Base-by-base conservation (phyloP, 257 asterid species). In the Sherardia arvensis region DNA sequence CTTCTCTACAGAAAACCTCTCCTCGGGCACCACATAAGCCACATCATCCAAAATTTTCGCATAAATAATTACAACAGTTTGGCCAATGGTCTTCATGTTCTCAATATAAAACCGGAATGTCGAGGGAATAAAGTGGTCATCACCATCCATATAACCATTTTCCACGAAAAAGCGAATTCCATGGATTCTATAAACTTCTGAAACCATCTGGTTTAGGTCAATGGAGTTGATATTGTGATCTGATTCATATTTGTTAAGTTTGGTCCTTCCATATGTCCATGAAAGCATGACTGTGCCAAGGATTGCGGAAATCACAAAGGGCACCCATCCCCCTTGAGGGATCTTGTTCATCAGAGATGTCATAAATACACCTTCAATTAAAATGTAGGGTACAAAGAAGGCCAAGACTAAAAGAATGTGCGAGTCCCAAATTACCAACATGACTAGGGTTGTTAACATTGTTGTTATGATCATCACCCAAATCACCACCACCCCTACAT, bases 391-490 rank as follows among this genome's bases (percentile, higher is more conserved):
- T 53, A 86, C 27, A 72, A 88, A 75, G 60, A 85, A 84, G 0
- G 66, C 73, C 15, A 85, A 68, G 7, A 85, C 71, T 3, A 84
- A 74, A 20, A 78, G 17, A 1, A 84, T 48, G 23, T 69, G 71
- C 3, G 76, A 71, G 58, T 83, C 73, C 94, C 90, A 85, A 28
- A 85, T 74, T 1, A 85, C 75, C 51, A 81, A 49, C 96, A 87
- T 87, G 29, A 85, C 85, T 57, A 87, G 11, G 0, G 86, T 47
- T 38, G 79, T 77, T 60, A 85, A 65, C 15, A 78, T 34, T 5
- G 95, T 87, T 40, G 94, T 85, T 61, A 87, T 87, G 5, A 87
- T 80, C 95, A 87, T 85, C 28, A 85, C 91, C 94, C 88, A 83
- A 63, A 80, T 83, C 61, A 85, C 94, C 28, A 81, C 94, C 67